phyloP scores from a whole-genome alignment of 805 yeast genomes.

The Candida tallmaniae region DNA sequence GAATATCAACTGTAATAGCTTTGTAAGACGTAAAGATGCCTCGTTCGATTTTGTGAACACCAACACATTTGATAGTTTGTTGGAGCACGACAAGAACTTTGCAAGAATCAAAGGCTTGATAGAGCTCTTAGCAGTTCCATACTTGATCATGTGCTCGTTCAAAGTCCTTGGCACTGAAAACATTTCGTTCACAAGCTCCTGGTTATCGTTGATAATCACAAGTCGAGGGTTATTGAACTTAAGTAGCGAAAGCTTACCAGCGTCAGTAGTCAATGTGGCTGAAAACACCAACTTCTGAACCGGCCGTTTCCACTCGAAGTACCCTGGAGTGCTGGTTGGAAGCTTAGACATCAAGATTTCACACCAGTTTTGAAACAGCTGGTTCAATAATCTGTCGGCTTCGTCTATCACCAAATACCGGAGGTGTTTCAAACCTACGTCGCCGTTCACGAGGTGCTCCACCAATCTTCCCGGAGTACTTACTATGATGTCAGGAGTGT shows the following conservation, averaged over 20 bases:
- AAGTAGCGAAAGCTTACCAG: constrained; percentile 75
- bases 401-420: constrained; percentile 71
- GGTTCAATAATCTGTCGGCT: constrained; percentile 79
- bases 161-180: constrained; percentile 58
- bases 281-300: constrained; percentile 73
- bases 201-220: constrained; percentile 62
- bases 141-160: constrained; percentile 39
- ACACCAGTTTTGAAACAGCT: constrained; percentile 93
- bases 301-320: constrained; percentile 29
- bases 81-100: constrained; percentile 41
- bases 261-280: constrained; percentile 91
- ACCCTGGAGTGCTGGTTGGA: constrained; percentile 11
- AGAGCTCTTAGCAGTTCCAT: constrained; percentile 34
- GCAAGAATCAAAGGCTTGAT: constrained; percentile 74
- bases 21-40: constrained; percentile 73
- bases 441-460: constrained; percentile 53
- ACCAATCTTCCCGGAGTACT: constrained; percentile 80
- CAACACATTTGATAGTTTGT: constrained; percentile 39
- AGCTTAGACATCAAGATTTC: constrained; percentile 44
- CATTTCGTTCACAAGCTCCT: constrained; percentile 45
- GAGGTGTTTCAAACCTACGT: constrained; percentile 48
- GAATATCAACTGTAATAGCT: constrained; percentile 47
- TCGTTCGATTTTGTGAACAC: constrained; percentile 80
- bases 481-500: constrained; percentile 63
- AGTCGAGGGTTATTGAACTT: constrained; percentile 69